Base-by-base conservation (phyloP, 176 grass and related monocot species). In the Zizania latifolia region DNA sequence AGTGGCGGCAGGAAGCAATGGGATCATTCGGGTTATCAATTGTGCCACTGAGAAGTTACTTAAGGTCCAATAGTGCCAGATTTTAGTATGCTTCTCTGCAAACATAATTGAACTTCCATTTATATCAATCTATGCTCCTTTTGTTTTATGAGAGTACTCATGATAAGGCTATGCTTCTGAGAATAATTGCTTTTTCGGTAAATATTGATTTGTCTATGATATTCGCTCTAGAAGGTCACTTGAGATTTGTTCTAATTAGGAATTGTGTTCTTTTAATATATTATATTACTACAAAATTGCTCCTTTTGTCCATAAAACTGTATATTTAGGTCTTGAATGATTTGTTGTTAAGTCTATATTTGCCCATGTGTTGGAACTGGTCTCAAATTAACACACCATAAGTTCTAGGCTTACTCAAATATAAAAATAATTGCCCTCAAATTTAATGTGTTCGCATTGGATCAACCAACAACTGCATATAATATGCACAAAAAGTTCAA, bases 11-110 rank as follows among this genome's bases (percentile, higher is more conserved):
- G 94, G 94, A 89, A 87, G 61, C 60, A 93, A 76, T 63, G 81
- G 78, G 31, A 81, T 89, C 66, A 97, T 97, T 58, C 88, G 90
- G 11, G 71, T 97, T 80, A 97, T 97, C 70, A 92, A 91, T 66
- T 85, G 82, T 75, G 90, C 75, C 36, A 92, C 86, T 2, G 72
- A 98, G 78, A 94, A 92, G 78, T 87, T 93, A 78, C 78, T 85
- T 56, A 93, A 97, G 90, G 94, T 97, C 14, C 32, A 48, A 30
- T 39, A 54, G 10, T 54, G 55, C 17, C n/a, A 16, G 19, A 53
- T 9, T 55, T 50, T 16, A 60, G 30, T 50, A 21, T 55, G 44
- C 24, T 70, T 28, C 16, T 68, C 10, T 8, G 9, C 48, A 15
- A 70, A 70, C 11, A 45, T 70, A 12, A 57, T 22, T 70, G 10